Conservation (phyloP, 768 basidiomycete genomes). For the Rubroboletus satanas region DNA sequence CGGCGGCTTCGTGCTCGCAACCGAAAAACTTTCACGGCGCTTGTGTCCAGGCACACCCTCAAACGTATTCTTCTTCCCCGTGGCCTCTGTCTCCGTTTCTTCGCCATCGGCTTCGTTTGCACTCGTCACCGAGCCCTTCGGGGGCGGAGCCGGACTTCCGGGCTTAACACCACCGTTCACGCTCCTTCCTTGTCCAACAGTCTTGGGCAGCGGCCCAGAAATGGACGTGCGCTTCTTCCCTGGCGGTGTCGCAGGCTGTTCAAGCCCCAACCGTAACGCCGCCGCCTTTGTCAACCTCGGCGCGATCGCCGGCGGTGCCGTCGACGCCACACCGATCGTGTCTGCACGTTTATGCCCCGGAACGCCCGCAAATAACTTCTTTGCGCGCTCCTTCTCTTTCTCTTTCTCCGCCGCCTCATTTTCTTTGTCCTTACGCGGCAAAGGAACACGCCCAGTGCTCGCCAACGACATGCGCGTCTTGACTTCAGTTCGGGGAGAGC, state of each 20-base stretch:
- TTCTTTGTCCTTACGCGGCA: constrained; percentile 25
- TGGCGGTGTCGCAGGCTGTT: constrained; percentile 36
- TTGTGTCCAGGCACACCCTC: constrained; percentile 86
- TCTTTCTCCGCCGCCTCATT: constrained; percentile 45
- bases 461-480: constrained; percentile 31
- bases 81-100: constrained; percentile 25
- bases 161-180: constrained; percentile 5
- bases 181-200: neutral
- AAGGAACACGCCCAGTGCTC: constrained; percentile 33
- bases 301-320: constrained; percentile 63
- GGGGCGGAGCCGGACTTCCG: constrained; percentile 8
- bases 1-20: constrained; percentile 49
- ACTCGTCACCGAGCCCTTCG: constrained; percentile 11
- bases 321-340: constrained; percentile 69
- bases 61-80: constrained; percentile 47
- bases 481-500: constrained; percentile 12
- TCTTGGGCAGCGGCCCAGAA: constrained; percentile 18
- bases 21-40: constrained; percentile 67
- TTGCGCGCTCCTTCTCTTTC: constrained; percentile 56
- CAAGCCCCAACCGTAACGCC: constrained; percentile 58
- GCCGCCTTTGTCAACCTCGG: constrained; percentile 78
- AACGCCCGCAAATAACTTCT: constrained; percentile 68
- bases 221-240: constrained; percentile 37
- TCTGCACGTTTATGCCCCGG: constrained; percentile 77
- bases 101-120: constrained; percentile 30